Percentiles rank a stretch among this genome's conserved stretches.
Evolutionary conservation across 2,329 filamentous ascomycete species (phyloP).

Genomic region (Penicillium thymicola): DNA sequence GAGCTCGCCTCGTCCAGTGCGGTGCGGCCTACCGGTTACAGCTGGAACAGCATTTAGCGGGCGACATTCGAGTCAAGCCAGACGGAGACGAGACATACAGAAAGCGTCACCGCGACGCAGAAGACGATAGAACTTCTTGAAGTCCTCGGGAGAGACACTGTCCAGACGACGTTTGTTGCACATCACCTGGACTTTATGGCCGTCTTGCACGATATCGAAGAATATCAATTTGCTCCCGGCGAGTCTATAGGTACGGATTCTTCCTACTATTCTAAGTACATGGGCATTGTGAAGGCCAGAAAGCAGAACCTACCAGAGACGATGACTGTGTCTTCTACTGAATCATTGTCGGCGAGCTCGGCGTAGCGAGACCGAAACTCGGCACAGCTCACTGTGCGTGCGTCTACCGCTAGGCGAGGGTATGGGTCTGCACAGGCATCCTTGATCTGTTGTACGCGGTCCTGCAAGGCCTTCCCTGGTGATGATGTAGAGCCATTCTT

Average conservation of each 20-base stretch:
- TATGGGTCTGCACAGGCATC: constrained; percentile 37
- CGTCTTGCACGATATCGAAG: constrained; percentile 73
- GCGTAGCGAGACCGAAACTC: constrained; percentile 40
- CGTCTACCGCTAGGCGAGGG: constrained; percentile 34
- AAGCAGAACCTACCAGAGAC: constrained; percentile 42
- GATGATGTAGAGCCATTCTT: constrained; percentile 30
- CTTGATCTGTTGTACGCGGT: constrained; percentile 38
- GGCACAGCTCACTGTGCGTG: constrained; percentile 31
- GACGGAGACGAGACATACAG: constrained; percentile 57
- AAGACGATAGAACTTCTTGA: constrained; percentile 61
- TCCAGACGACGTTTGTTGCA: constrained; percentile 58
- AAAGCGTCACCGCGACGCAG: constrained; percentile 80
- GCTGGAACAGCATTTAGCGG: constrained; percentile 44
- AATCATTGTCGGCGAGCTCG: constrained; percentile 38
- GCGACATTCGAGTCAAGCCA: constrained; percentile 6
- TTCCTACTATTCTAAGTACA: constrained; percentile 58
- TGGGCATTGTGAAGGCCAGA: constrained; percentile 16
- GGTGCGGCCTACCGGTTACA: constrained; percentile 66
- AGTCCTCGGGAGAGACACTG: constrained; percentile 41
- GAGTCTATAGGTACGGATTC: constrained; percentile 67
- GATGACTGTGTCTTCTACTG: constrained; percentile 40
- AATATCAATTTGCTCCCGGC: constrained; percentile 79
- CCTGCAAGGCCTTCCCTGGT: constrained; percentile 34
- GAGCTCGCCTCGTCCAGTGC: constrained; percentile 70
- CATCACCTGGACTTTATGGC: constrained; percentile 70